Evolutionary conservation across 2,329 filamentous ascomycete genomes (phyloP).

Genomic region (Beauveria sp.): DNA sequence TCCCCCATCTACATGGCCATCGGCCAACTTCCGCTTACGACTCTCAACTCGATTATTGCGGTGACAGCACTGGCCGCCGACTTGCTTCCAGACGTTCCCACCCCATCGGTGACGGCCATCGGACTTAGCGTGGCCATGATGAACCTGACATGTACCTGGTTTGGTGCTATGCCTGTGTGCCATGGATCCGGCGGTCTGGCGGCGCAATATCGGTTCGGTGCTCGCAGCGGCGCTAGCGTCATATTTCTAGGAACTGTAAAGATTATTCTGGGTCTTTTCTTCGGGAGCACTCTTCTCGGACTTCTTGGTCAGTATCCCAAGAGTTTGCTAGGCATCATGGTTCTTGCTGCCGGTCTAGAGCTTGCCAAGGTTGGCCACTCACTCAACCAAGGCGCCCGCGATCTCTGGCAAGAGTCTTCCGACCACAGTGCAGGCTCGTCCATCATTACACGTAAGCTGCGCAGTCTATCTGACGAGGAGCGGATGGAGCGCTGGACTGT

Average conservation of each 20-base stretch:
- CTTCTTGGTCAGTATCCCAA: conserved; percentile 67
- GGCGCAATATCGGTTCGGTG: conserved; percentile 85
- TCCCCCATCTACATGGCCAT: conserved; percentile 54
- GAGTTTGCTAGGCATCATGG: conserved; percentile 75
- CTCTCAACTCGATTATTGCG: conserved; percentile 86
- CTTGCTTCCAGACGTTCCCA: conserved; percentile 59
- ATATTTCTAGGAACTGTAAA: conserved; percentile 73
- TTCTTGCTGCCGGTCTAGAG: conserved; percentile 82
- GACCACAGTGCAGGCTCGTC: conserved; percentile 26
- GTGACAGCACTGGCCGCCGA: conserved; percentile 73
- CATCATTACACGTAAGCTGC: conserved; percentile 33
- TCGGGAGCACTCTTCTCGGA: conserved; percentile 65
- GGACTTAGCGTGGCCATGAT: conserved; percentile 76
- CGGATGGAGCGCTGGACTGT: conserved; percentile 72
- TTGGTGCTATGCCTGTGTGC: conserved; percentile 91
- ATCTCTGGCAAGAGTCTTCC: conserved; percentile 49
- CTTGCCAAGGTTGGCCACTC: conserved; percentile 78
- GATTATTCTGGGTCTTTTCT: conserved; percentile 64
- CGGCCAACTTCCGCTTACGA: conserved; percentile 83
- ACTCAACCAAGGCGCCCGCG: conserved; percentile 63
- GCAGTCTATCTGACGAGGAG: conserved; percentile 57
- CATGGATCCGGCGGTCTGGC: conserved; percentile 88
- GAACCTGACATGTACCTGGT: conserved; percentile 83
- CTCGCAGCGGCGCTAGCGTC: conserved; percentile 76
- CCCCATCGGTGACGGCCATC: conserved; percentile 66